Base-by-base conservation (phyloP, 805 yeast genomes). In the Kodamaea laetipori region DNA sequence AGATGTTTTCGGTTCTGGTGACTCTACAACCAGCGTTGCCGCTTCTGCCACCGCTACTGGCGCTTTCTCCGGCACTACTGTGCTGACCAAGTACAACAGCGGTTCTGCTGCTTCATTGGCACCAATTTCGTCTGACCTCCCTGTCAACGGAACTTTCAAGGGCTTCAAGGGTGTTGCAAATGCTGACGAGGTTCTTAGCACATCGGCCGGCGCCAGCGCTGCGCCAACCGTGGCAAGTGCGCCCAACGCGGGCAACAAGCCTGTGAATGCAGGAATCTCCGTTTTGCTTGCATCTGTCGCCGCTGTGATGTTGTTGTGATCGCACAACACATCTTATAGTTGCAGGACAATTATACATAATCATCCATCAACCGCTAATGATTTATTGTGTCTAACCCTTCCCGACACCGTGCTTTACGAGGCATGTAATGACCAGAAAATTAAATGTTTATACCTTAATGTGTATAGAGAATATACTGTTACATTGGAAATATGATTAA, bases 331-430 rank as follows among this genome's bases (percentile, higher is more conserved):
- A 27, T 21, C 32, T 24, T 46, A 44, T 44, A 47, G 52, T 48
- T 48, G 52, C 52, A 16, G 52, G 52, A 42, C 49, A 45, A 45
- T 45, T 45, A 47, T 47, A 42, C 33, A 25, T 24, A 25, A 37
- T 35, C 25, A 35, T 24, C 38, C 38, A 21, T 16, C 27, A 35
- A 21, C 34, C 34, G 34, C 38, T 35, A 21, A 35, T 35, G 38
- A 35, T 35, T 35, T 35, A 35, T 35, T 35, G 38, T 35, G 28
- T 13, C 27, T 30, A 30, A 17, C 24, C 24, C 24, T 21, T 19
- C 13, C 12, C n/a, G 37, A 34, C 38, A 35, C 19, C 38, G 28
- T 35, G 25, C 38, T 21, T 21, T 12, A n/a, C n/a, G n/a, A n/a
- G 38, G 25, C 24, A 37, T 37, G 34, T 37, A 37, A 37, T 28